These are phyloP conservation scores for Abrus pulchellus DNA, from an alignment of 306 rosid genomes.

Conservation along the genomic window DNA sequence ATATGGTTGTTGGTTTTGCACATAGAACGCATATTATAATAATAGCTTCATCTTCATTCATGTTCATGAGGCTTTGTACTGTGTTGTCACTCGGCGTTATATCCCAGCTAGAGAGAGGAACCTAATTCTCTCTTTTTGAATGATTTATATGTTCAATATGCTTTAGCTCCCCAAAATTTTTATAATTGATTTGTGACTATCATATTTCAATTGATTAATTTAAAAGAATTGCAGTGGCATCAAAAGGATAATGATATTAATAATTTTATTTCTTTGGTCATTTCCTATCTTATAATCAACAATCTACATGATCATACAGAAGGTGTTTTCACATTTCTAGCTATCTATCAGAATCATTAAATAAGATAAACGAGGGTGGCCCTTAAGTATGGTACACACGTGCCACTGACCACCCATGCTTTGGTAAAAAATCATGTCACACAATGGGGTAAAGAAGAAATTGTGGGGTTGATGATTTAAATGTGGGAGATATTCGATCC, in stretches of 20 bases:
- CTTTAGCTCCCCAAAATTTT: background rate
- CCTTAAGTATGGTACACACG: conserved; percentile 53
- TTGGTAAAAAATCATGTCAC: conserved; percentile 55
- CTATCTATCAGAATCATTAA: conserved; percentile 36
- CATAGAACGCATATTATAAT: background rate
- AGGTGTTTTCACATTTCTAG: conserved; percentile 30
- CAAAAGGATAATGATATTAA: background rate
- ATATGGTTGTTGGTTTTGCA: conserved; percentile 22
- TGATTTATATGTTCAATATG: background rate
- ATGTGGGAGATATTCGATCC: conserved; percentile 39
- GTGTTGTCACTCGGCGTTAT: too few relatives aligned
- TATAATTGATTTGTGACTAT: background rate
- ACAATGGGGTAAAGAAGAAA: background rate
- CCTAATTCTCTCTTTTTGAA: background rate
- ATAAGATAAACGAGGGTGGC: conserved; percentile 42
- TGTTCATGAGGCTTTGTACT: background rate
- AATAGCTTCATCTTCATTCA: background rate
- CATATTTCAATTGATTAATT: background rate
- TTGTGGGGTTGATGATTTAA: conserved; percentile 1
- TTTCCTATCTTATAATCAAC: conserved; percentile 23
- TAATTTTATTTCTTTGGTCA: background rate
- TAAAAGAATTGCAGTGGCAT: background rate
- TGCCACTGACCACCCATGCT: conserved; percentile 45
- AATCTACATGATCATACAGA: conserved; percentile 21
- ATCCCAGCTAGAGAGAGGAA: background rate